These are phyloP conservation scores for Seiridium cupressi DNA, from an alignment of 2,329 filamentous ascomycete genomes.

Conservation along the genomic window DNA sequence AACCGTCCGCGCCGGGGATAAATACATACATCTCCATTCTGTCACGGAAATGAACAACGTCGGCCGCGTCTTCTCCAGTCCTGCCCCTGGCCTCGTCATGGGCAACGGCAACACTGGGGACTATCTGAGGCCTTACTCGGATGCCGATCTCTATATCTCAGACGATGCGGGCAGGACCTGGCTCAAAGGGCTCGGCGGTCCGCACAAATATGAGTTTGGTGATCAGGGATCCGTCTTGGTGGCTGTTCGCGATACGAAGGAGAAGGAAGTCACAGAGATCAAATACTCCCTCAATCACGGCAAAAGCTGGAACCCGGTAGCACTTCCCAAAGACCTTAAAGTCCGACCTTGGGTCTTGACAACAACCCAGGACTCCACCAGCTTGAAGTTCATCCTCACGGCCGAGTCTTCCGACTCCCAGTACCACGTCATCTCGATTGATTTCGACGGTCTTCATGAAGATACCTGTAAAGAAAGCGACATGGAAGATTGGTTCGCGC, in stretches of 20 bases:
- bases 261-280: conserved; percentile 56
- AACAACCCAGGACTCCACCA: conserved; percentile 90
- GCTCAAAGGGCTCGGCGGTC: conserved; percentile 70
- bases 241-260: conserved; percentile 72
- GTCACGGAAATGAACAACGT: conserved; percentile 81
- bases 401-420: conserved; percentile 54
- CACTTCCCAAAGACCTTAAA: conserved; percentile 65
- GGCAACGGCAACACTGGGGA: conserved; percentile 88
- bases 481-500: conserved; percentile 86
- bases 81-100: conserved; percentile 90
- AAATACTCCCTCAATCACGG: conserved; percentile 88
- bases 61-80: conserved; percentile 88
- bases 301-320: conserved; percentile 72
- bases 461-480: conserved; percentile 74
- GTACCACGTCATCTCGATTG: conserved; percentile 70
- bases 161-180: conserved; percentile 88
- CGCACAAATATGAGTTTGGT: conserved; percentile 95
- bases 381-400: conserved; percentile 82
- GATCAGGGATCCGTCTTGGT: conserved; percentile 88
- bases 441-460: conserved; percentile 81
- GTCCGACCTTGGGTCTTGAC: conserved; percentile 74
- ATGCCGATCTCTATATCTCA: conserved; percentile 83
- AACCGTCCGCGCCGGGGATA: conserved; percentile 64
- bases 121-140: conserved; percentile 64
- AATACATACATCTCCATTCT: conserved; percentile 83